Evolutionary conservation across 2,329 filamentous ascomycete species (phyloP).

Genomic region (Exophiala viscosa): DNA sequence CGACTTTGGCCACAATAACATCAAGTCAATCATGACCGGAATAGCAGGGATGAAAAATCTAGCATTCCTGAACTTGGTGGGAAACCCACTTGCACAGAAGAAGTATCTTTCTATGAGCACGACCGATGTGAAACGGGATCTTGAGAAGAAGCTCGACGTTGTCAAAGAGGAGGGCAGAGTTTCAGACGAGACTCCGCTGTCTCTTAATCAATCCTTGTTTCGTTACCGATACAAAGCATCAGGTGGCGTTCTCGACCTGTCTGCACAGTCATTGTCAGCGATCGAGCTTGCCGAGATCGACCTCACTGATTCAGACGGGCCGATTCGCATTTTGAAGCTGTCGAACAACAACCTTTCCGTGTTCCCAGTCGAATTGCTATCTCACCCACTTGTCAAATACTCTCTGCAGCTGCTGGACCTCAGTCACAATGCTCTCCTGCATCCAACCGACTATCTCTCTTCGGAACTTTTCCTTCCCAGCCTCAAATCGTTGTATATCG

Average conservation of each 20-base stretch:
- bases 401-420: slow-evolving; percentile 70
- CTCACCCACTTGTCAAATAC: slow-evolving; percentile 58
- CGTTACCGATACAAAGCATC: slow-evolving; percentile 14
- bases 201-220: background rate
- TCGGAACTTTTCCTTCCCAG: slow-evolving; percentile 66
- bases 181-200: background rate
- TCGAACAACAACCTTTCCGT: slow-evolving; percentile 71
- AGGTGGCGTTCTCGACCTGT: slow-evolving; percentile 60
- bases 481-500: slow-evolving; percentile 72
- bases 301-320: slow-evolving; percentile 42
- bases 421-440: slow-evolving; percentile 65
- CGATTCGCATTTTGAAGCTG: slow-evolving; percentile 49
- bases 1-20: slow-evolving; percentile 81
- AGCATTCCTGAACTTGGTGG: slow-evolving; percentile 69
- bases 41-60: slow-evolving; percentile 77
- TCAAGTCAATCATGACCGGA: slow-evolving; percentile 69
- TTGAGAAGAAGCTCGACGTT: slow-evolving; percentile 15
- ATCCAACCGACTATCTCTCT: slow-evolving; percentile 61
- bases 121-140: slow-evolving; percentile 16
- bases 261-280: slow-evolving; percentile 40
- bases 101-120: slow-evolving; percentile 78
- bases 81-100: slow-evolving; percentile 87
- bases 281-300: slow-evolving; percentile 58
- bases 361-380: slow-evolving; percentile 65
- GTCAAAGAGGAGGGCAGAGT: background rate